Evolutionary conservation across 371 early-diverging fungal species (phyloP).

Genomic region (Rhizopus microsporus): DNA sequence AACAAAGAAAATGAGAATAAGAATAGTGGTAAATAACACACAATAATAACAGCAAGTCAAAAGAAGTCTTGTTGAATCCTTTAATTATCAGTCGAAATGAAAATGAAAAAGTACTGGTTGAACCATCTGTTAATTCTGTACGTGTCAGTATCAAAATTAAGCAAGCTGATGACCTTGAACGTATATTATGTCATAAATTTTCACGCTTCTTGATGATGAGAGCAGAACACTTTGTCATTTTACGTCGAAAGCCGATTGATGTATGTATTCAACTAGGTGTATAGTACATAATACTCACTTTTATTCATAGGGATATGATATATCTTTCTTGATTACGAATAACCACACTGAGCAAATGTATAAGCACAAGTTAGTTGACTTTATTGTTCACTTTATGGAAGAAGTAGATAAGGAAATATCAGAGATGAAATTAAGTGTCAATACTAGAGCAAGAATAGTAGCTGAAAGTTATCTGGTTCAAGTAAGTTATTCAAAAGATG

Average conservation of each 20-base stretch:
- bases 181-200: conserved; percentile 94
- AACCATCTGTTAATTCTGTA: conserved; percentile 92
- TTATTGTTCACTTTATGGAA: conserved; percentile 98
- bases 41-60: conserved; percentile 20
- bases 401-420: conserved; percentile 98
- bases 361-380: conserved; percentile 97
- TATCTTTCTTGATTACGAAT: conserved; percentile 94
- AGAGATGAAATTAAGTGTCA: conserved; percentile 96
- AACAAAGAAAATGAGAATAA: conserved; percentile 1
- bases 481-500: conserved; percentile 35
- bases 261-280: conserved; percentile 45
- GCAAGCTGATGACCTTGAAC: conserved; percentile 97
- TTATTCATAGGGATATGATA: conserved; percentile 83
- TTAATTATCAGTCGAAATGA: conserved; percentile 91
- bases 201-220: conserved; percentile 95
- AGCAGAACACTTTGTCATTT: conserved; percentile 94
- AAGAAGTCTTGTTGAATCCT: conserved; percentile 63
- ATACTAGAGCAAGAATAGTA: conserved; percentile 93
- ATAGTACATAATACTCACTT: conserved; percentile 1
- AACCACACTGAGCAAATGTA: conserved; percentile 96
- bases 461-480: conserved; percentile 78
- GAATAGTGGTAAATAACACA: background rate
- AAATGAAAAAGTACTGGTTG: conserved; percentile 93
- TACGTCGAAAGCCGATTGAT: conserved; percentile 88
- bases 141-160: conserved; percentile 96